Evolutionary conservation across 2,329 filamentous ascomycete genomes (phyloP), one percentile per base, ranked within the genome.

Genomic region (Iodosphaeria phyllophila): DNA sequence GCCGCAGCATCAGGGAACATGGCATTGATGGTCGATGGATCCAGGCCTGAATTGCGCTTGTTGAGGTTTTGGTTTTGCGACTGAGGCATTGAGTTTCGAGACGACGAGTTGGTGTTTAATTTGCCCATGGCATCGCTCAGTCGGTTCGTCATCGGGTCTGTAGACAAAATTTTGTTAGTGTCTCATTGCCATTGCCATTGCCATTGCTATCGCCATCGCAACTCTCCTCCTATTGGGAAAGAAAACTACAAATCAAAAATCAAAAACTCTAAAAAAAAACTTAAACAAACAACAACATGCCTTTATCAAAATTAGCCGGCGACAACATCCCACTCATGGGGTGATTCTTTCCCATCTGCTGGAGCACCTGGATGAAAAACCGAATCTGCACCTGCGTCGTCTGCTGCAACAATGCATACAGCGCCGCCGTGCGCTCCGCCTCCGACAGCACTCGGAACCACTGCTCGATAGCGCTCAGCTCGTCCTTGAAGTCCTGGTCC

Each of bases 1-100:
- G 86, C 86, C 9, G 89, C 89, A 22, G 89, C 89, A 56, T 98
- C 89, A 5, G 89, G 89, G 49, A 98, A 98, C 89, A 98, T 95
- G 41, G 82, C 83, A 51, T 92, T 92, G 52, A 98, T 93, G 13
- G 82, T 91, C 16, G 75, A 82, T 5, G 80, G 65, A 46, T 95
- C 86, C 28, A 98, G 70, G n/a, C 77, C 83, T 22, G 89, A 95
- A 47, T 92, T 89, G 38, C 89, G 74, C 58, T 93, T 95, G 25
- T 73, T 69, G 25, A 74, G 65, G 8, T 82, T 70, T 24, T 76
- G 79, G 28, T 76, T 70, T 19, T 86, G 80, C 24, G 71, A 71
- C n/a, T n/a, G n/a, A n/a, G n/a, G n/a, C 40, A 92, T 63, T 2
- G 86, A 92, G 53, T 83, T 89, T 37, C 86, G 72, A n/a, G n/a